Evolutionary conservation across 805 yeast genomes (phyloP).

Genomic region (Starmerella gropengiesseri): DNA sequence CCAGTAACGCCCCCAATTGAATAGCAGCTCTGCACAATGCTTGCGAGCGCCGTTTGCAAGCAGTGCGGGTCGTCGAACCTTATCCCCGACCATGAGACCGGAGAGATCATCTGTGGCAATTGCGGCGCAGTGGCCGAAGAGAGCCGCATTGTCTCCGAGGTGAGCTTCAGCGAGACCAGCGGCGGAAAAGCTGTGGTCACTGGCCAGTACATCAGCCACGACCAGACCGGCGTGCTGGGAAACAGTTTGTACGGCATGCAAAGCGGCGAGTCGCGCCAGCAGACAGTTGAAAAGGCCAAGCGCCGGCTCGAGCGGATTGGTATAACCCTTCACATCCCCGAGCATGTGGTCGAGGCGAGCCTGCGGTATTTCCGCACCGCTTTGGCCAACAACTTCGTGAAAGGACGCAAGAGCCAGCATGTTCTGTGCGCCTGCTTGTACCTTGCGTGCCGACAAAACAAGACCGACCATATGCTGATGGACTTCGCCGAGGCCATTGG

Average conservation of each 20-base stretch:
- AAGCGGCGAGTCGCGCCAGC: slow-evolving; percentile 65
- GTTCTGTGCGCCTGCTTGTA: slow-evolving; percentile 92
- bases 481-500: slow-evolving; percentile 86
- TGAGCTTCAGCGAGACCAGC: slow-evolving; percentile 83
- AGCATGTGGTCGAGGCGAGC: slow-evolving; percentile 75
- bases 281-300: slow-evolving; percentile 76
- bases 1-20: too few relatives aligned
- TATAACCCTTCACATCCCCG: slow-evolving; percentile 65
- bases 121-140: slow-evolving; percentile 90
- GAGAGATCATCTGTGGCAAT: slow-evolving; percentile 60
- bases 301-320: slow-evolving; percentile 73
- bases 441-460: slow-evolving; percentile 83
- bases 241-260: slow-evolving; percentile 42
- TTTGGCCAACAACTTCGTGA: slow-evolving; percentile 77
- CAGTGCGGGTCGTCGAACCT: slow-evolving; percentile 21
- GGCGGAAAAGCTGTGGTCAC: slow-evolving; percentile 93
- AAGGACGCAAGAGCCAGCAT: slow-evolving; percentile 92
- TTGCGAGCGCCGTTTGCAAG: slow-evolving; percentile 15
- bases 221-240: slow-evolving; percentile 62
- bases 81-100: slow-evolving; percentile 21
- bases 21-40: slow-evolving; percentile 5
- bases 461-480: slow-evolving; percentile 89
- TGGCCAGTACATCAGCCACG: slow-evolving; percentile 85
- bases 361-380: slow-evolving; percentile 84
- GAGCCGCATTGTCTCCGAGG: slow-evolving; percentile 89